Evolutionary conservation across 768 basidiomycete genomes (phyloP).

Genomic region (Termitomyces sp.): DNA sequence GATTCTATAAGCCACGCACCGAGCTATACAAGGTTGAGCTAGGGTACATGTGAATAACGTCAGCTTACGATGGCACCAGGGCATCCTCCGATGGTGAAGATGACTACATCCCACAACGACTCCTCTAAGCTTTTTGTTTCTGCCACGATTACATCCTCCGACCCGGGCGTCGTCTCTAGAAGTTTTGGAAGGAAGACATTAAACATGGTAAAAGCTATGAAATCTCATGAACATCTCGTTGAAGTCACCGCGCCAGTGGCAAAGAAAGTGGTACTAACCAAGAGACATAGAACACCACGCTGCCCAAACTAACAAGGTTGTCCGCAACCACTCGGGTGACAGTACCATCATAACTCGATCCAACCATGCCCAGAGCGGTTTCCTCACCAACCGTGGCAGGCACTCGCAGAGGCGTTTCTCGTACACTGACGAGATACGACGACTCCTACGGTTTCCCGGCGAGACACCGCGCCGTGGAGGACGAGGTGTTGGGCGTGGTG

Average conservation of each 20-base stretch:
- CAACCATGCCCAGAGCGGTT: constrained; percentile 64
- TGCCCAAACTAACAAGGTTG: constrained; percentile 76
- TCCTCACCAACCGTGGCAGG: constrained; percentile 50
- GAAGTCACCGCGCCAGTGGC: background rate
- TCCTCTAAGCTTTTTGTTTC: constrained; percentile 45
- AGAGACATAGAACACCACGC: constrained; percentile 75
- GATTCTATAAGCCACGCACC: constrained; percentile 84
- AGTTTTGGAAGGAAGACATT: constrained; percentile 89
- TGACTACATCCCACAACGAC: constrained; percentile 80
- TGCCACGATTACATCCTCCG: constrained; percentile 9
- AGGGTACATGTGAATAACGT: background rate
- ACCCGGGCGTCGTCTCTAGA: constrained; percentile 65
- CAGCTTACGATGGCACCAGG: constrained; percentile 74
- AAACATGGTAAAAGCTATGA: constrained; percentile 81
- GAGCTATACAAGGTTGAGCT: constrained; percentile 37
- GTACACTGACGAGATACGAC: constrained; percentile 36
- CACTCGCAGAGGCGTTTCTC: constrained; percentile 36
- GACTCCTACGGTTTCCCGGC: constrained; percentile 1
- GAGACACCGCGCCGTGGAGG: background rate
- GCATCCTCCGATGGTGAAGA: constrained; percentile 80
- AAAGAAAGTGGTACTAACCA: constrained; percentile 37
- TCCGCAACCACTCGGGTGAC: constrained; percentile 67
- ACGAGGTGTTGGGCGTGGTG: background rate
- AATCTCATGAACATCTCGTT: constrained; percentile 2
- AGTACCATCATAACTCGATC: constrained; percentile 67